Conservation (phyloP, 768 basidiomycete genomes). For the Lactifluus piperatus region DNA sequence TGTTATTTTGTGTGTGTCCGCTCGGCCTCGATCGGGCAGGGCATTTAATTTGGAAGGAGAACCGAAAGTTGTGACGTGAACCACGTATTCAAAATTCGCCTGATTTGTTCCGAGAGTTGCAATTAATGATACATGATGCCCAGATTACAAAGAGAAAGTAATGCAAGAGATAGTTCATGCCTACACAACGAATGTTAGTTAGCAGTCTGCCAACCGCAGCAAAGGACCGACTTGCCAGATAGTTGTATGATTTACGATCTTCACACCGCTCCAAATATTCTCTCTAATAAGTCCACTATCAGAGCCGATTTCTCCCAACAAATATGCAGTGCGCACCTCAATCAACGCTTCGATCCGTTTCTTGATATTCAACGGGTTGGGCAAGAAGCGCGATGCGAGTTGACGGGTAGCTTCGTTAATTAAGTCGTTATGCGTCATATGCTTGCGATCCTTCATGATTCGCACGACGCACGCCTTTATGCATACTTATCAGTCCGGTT, state of each 20-base stretch:
- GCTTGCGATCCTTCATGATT: slow-evolving; percentile 94
- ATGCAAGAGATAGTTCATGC: slow-evolving; percentile 15
- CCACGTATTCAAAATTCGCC: background rate
- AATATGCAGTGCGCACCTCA: slow-evolving; percentile 47
- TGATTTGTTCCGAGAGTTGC: background rate
- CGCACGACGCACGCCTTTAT: slow-evolving; percentile 93
- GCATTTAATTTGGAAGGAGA: background rate
- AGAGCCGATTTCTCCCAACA: background rate
- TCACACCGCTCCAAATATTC: slow-evolving; percentile 91
- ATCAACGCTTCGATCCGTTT: slow-evolving; percentile 89
- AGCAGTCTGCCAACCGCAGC: background rate
- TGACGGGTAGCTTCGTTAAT: slow-evolving; percentile 88
- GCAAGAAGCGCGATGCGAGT: slow-evolving; percentile 74
- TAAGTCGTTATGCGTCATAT: slow-evolving; percentile 80
- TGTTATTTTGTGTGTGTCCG: background rate
- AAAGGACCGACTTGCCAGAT: slow-evolving; percentile 38
- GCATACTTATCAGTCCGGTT: background rate
- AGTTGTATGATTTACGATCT: slow-evolving; percentile 83
- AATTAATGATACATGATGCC: slow-evolving; percentile 4
- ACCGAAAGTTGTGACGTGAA: too few species aligned
- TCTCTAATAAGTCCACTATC: slow-evolving; percentile 40
- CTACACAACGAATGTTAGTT: background rate
- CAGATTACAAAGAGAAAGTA: background rate
- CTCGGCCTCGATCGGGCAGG: too few species aligned
- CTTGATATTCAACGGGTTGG: slow-evolving; percentile 83